Percentiles rank a stretch among this genome's conserved stretches.
Conservation (phyloP, 2,329 filamentous ascomycete species). For the Diaporthe vexans region DNA sequence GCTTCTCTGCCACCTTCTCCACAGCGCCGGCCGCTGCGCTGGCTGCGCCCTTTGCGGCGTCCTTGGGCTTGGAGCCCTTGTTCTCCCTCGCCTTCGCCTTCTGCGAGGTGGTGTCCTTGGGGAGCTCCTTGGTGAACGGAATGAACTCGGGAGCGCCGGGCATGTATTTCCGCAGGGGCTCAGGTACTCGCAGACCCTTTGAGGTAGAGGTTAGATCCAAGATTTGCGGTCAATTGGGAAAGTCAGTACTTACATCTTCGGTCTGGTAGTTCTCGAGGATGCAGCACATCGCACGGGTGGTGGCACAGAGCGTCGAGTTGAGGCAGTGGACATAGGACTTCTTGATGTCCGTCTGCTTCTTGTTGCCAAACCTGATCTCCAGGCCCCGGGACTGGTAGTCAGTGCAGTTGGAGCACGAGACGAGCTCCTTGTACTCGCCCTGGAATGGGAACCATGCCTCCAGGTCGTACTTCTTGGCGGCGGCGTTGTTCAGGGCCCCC, state of each 20-base stretch:
- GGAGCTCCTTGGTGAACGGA: constrained; percentile 87
- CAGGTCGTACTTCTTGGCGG: constrained; percentile 92
- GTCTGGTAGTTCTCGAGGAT: constrained; percentile 98
- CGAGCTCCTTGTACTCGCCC: constrained; percentile 97
- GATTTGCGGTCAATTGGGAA: not conserved
- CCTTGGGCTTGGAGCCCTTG: constrained; percentile 45
- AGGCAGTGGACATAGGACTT: constrained; percentile 95
- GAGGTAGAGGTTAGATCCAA: constrained; percentile 31
- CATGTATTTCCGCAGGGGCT: constrained; percentile 89
- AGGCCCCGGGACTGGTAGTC: constrained; percentile 96
- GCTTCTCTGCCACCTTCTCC: constrained; percentile 47
- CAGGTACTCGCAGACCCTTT: constrained; percentile 83
- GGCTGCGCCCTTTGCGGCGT: constrained; percentile 42
- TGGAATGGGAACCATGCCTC: constrained; percentile 98
- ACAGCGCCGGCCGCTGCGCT: constrained; percentile 43
- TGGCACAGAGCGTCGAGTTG: constrained; percentile 78
- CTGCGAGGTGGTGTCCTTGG: constrained; percentile 69
- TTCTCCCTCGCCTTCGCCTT: constrained; percentile 45
- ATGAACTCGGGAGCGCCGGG: constrained; percentile 92
- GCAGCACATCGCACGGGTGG: constrained; percentile 92
- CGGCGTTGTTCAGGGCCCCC: constrained; percentile 90
- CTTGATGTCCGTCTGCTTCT: constrained; percentile 85
- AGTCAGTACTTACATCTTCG: constrained; percentile 73
- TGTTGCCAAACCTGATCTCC: constrained; percentile 91
- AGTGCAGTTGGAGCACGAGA: constrained; percentile 97